A percentile compares a stretch with the other conserved stretches of the same genome.
phyloP scores from a whole-genome alignment of 345 rosid genomes.

The Lagerstroemia speciosa region DNA sequence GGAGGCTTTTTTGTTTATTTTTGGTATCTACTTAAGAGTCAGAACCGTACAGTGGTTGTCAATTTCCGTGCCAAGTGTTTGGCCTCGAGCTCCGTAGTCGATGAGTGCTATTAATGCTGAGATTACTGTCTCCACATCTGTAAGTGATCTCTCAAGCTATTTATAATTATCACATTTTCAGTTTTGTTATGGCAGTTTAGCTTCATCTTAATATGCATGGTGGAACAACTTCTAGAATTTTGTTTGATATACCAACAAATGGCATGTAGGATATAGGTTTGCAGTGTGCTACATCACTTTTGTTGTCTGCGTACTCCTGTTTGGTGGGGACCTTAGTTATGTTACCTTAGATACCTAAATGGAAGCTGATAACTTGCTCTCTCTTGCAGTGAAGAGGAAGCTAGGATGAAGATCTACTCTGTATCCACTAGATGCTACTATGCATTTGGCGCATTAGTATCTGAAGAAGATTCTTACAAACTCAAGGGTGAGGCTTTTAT shows the following conservation, averaged over 20 bases:
- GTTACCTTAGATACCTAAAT: not conserved
- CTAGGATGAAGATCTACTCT: slow-evolving; percentile 77
- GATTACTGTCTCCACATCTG: not conserved
- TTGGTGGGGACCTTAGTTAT: no score
- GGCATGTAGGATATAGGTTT: not conserved
- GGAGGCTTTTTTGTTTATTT: no score
- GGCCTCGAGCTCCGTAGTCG: no score
- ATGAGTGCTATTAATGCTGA: not conserved
- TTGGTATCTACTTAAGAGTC: not conserved
- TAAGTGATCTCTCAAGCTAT: not conserved
- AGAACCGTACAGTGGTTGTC: not conserved
- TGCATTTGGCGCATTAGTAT: slow-evolving; percentile 81
- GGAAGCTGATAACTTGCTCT: not conserved
- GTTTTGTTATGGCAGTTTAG: no score
- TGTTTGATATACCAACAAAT: not conserved
- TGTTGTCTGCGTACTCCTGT: no score
- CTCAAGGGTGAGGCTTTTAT: slow-evolving; percentile 46
- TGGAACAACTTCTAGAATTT: not conserved
- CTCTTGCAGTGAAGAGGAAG: slow-evolving; percentile 64
- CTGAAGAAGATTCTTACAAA: slow-evolving; percentile 61
- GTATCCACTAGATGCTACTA: slow-evolving; percentile 68
- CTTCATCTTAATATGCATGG: not conserved
- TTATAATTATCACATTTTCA: no score
- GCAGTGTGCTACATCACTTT: no score
- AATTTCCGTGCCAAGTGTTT: not conserved